Conservation (phyloP, 1,284 basidiomycete species). For the Coniferiporia weirii region DNA sequence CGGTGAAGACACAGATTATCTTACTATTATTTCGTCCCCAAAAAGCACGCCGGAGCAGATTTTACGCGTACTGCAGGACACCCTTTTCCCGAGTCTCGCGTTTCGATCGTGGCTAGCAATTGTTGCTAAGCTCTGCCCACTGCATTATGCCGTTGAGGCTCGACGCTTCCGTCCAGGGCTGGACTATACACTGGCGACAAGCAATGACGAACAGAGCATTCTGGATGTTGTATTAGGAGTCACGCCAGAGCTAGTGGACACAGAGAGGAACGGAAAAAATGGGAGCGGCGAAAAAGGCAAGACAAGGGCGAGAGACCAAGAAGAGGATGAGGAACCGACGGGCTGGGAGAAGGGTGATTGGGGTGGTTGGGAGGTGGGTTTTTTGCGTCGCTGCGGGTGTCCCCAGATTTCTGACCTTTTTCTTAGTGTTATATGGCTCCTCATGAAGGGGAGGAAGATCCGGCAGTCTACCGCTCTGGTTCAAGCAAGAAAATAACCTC, state of each 20-base stretch:
- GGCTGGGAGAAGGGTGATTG: constrained; percentile 78
- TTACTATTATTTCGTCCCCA: constrained; percentile 9
- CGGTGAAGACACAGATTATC: background rate
- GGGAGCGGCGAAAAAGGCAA: constrained; percentile 28
- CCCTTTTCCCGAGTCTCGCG: constrained; percentile 76
- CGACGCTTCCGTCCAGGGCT: constrained; percentile 88
- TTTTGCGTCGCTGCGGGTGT: constrained; percentile 4
- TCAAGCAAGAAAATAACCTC: constrained; percentile 42
- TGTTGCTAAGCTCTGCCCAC: constrained; percentile 73
- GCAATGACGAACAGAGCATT: constrained; percentile 77
- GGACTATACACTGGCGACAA: constrained; percentile 93
- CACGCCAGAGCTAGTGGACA: constrained; percentile 62
- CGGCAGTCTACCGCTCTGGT: constrained; percentile 84
- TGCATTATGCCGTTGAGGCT: constrained; percentile 71
- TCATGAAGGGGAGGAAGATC: constrained; percentile 90
- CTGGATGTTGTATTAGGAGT: constrained; percentile 89
- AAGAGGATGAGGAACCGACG: constrained; percentile 27
- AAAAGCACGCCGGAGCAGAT: constrained; percentile 47
- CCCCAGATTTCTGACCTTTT: constrained; percentile 3
- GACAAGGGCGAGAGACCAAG: constrained; percentile 29
- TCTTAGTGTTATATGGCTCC: constrained; percentile 87
- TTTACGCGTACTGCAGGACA: constrained; percentile 62
- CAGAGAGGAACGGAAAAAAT: constrained; percentile 28
- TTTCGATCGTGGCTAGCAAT: constrained; percentile 89
- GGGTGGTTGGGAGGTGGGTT: constrained; percentile 88